A percentile compares a stretch with the other conserved stretches of the same genome.
phyloP scores from a whole-genome alignment of 805 yeast genomes.

The Metschnikowia lochheadii region DNA sequence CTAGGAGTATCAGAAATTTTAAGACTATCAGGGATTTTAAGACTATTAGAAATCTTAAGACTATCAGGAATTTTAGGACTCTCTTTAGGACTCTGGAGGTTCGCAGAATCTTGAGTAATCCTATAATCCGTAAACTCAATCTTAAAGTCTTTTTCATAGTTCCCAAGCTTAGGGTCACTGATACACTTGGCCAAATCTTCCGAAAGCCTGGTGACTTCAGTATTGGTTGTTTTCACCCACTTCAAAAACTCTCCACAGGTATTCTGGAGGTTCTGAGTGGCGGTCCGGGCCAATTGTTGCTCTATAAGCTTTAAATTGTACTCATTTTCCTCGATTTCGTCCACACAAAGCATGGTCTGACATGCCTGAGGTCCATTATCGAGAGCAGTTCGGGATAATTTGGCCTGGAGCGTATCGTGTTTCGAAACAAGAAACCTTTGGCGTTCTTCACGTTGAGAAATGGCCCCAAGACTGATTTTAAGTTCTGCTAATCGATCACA shows the following conservation, averaged over 20 bases:
- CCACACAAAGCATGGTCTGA: conserved; percentile 41
- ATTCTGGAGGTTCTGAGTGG: conserved; percentile 42
- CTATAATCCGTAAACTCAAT: too few species aligned
- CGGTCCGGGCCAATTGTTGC: conserved; percentile 46
- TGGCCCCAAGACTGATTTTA: conserved; percentile 41
- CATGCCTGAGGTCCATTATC: conserved; percentile 42
- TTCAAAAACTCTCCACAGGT: conserved; percentile 42
- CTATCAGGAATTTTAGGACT: too few species aligned
- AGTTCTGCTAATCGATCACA: conserved; percentile 43
- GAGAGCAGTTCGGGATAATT: conserved; percentile 40
- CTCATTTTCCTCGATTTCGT: conserved; percentile 48
- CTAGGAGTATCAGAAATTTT: too few species aligned
- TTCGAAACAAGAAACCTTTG: conserved; percentile 34
- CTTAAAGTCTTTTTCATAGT: not conserved
- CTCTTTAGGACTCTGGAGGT: too few species aligned
- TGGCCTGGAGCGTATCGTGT: conserved; percentile 35
- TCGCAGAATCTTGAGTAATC: too few species aligned
- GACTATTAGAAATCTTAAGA: too few species aligned
- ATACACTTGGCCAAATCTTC: not conserved
- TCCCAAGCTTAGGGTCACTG: not conserved
- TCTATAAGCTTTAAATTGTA: conserved; percentile 50
- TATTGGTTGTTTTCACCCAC: conserved; percentile 21
- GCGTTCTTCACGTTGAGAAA: conserved; percentile 49
- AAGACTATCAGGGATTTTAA: too few species aligned
- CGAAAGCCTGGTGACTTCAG: not conserved